Conservation (phyloP, 306 rosid genomes). For the Prunus campanulata region DNA sequence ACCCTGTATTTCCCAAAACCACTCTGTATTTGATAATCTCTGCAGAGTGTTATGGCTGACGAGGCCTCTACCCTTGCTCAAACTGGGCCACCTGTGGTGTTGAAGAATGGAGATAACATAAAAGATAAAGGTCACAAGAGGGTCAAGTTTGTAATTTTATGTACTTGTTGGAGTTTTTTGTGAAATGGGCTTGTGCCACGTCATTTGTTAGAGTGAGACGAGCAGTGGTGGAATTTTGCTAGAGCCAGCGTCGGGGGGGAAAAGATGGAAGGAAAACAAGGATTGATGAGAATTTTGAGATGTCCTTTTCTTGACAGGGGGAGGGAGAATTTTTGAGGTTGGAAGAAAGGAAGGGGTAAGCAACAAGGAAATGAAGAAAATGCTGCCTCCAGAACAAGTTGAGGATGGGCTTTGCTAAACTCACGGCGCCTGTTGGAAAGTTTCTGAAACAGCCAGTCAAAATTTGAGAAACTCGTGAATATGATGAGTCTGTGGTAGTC, state of each 20-base stretch:
- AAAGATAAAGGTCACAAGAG: background rate
- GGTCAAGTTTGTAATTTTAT: background rate
- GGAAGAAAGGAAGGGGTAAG: constrained; percentile 4
- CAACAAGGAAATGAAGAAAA: background rate
- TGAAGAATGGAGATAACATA: background rate
- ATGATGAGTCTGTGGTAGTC: background rate
- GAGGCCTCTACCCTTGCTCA: background rate
- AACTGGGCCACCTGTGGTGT: background rate
- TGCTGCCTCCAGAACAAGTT: background rate
- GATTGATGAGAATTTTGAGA: background rate
- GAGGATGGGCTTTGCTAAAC: background rate
- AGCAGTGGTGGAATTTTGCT: background rate
- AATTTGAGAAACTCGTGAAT: background rate
- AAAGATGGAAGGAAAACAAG: no score
- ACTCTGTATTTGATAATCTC: background rate
- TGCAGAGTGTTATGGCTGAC: background rate
- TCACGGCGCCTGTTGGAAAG: background rate
- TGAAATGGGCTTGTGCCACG: background rate
- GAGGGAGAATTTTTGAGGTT: background rate
- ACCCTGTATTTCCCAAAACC: background rate
- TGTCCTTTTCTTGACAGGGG: constrained; percentile 18
- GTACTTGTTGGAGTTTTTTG: background rate
- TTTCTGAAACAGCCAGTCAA: background rate
- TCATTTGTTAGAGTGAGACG: background rate
- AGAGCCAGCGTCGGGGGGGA: no score